These are phyloP conservation scores for Phytophthora podocarpi DNA, from an alignment of 352 stramenopile genomes.

Conservation along the genomic window DNA sequence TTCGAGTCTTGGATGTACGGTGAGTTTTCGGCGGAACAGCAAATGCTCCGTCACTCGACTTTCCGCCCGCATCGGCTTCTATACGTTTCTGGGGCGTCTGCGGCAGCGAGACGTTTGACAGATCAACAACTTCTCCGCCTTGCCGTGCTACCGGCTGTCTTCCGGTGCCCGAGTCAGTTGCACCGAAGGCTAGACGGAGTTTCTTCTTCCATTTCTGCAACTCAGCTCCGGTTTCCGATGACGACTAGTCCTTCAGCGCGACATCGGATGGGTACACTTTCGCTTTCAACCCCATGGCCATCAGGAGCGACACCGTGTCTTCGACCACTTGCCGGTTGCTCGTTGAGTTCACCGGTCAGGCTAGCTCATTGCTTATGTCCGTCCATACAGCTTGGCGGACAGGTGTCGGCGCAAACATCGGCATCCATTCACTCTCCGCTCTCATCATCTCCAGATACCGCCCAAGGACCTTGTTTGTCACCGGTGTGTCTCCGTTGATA, in stretches of 20 bases:
- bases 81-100: too few species aligned
- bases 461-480: not conserved
- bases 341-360: not conserved
- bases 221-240: not conserved
- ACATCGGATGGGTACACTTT: not conserved
- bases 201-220: slow-evolving; percentile 10
- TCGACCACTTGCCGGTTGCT: not conserved
- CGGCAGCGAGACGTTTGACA: not conserved
- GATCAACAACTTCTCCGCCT: not conserved
- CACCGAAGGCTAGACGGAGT: not conserved
- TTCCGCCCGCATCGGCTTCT: too few species aligned
- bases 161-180: not conserved
- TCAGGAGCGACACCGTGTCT: not conserved
- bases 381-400: not conserved
- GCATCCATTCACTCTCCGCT: not conserved
- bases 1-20: too few species aligned
- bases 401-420: not conserved
- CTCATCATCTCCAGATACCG: not conserved
- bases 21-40: too few species aligned
- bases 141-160: not conserved
- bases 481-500: not conserved
- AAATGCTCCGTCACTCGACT: too few species aligned
- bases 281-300: not conserved
- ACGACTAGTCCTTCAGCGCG: not conserved
- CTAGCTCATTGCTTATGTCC: not conserved